phyloP scores from a whole-genome alignment of 345 rosid species.

The Aquilaria yunnanensis region DNA sequence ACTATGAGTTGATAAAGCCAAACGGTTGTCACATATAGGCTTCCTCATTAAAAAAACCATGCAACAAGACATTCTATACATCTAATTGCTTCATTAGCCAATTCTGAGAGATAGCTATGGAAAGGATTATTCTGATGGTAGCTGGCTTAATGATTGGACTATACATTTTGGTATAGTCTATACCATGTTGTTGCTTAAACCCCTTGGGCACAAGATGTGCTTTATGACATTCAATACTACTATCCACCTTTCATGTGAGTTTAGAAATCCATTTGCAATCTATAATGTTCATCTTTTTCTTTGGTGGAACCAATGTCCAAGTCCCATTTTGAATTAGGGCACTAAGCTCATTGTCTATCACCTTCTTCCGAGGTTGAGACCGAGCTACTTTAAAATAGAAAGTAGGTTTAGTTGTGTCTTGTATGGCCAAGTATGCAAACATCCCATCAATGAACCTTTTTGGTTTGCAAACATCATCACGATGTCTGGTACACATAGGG shows the following conservation, averaged over 20 bases:
- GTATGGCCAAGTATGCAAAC: no score
- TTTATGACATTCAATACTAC: not conserved
- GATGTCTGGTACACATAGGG: no score
- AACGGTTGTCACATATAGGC: not conserved
- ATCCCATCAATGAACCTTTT: no score
- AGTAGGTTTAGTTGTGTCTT: not conserved
- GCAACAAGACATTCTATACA: not conserved
- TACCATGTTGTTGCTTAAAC: no score
- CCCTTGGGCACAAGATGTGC: not conserved
- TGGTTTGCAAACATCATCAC: no score
- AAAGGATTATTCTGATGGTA: not conserved
- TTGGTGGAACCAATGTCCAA: not conserved
- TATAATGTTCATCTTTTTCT: not conserved
- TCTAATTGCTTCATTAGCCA: not conserved
- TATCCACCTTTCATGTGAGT: not conserved
- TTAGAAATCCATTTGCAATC: not conserved
- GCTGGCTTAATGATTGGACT: not conserved
- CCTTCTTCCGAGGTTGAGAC: not conserved
- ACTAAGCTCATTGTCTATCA: not conserved
- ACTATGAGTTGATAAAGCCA: not conserved
- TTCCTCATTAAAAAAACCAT: not conserved
- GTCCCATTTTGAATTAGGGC: not conserved
- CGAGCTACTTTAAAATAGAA: not conserved
- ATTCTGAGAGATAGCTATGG: not conserved
- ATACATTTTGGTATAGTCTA: not conserved